phyloP scores from a whole-genome alignment of 164 flowering plant genomes.

The Nymphaea thermarum region DNA sequence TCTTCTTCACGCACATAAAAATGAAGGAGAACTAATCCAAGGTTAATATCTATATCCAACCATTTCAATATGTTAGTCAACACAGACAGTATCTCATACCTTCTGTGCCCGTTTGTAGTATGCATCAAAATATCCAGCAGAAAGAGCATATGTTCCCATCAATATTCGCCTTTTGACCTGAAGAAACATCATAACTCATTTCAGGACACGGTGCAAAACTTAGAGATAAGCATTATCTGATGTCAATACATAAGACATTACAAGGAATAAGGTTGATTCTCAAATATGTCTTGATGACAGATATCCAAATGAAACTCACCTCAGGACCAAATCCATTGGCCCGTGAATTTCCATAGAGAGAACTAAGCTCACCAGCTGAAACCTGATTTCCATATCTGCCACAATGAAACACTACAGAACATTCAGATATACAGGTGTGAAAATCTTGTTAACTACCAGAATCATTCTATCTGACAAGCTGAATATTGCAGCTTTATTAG shows the following conservation, averaged over 20 bases:
- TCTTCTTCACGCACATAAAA: slow-evolving; percentile 3
- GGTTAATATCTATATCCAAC: background rate
- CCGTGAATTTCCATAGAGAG: slow-evolving; percentile 72
- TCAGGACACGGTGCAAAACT: too few relatives aligned
- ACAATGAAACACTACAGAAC: too few relatives aligned
- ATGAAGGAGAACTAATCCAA: background rate
- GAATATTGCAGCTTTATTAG: too few relatives aligned
- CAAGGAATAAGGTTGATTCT: too few relatives aligned
- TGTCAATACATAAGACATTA: too few relatives aligned
- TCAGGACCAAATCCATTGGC: slow-evolving; percentile 90
- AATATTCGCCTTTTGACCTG: slow-evolving; percentile 97
- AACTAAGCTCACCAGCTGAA: slow-evolving; percentile 53
- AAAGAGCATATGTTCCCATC: slow-evolving; percentile 96
- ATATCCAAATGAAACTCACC: slow-evolving; percentile 20
- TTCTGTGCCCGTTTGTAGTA: slow-evolving; percentile 98
- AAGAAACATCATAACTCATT: background rate
- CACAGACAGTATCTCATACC: slow-evolving; percentile 23
- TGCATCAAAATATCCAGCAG: slow-evolving; percentile 98
- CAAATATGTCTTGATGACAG: too few relatives aligned
- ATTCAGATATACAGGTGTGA: too few relatives aligned
- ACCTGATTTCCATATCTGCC: slow-evolving; percentile 82
- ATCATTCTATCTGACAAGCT: too few relatives aligned
- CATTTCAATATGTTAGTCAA: background rate
- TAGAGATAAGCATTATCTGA: too few relatives aligned
- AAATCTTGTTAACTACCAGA: too few relatives aligned